Evolutionary conservation across 805 yeast genomes (phyloP).

Genomic region (Dipodascopsis tothii): DNA sequence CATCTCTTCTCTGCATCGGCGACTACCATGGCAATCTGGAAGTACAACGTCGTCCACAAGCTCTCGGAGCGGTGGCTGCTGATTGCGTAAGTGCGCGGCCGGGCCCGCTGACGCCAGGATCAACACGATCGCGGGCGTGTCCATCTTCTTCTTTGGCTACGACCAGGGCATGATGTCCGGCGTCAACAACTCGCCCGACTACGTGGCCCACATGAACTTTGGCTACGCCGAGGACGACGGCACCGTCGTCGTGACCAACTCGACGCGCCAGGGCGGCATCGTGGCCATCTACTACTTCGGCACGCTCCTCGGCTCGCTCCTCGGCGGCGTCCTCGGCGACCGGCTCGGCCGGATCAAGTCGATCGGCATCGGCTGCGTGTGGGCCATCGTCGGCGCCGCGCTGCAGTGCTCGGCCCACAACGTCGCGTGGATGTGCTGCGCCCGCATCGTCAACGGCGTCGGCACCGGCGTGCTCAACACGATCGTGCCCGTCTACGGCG

Average conservation of each 20-base stretch:
- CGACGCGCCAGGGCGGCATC: conserved; percentile 29
- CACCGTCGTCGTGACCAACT: conserved; percentile 21
- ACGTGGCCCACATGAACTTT: conserved; percentile 26
- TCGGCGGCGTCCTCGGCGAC: conserved; percentile 41
- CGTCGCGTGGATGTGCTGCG: conserved; percentile 58
- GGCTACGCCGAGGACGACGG: conserved; percentile 23
- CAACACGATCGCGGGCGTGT: conserved; percentile 21
- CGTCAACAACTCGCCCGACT: conserved; percentile 30
- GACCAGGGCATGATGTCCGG: conserved; percentile 41
- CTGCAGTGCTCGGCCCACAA: conserved; percentile 34
- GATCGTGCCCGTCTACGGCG: conserved; percentile 64
- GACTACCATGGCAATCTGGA: not conserved
- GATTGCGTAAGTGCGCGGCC: not conserved
- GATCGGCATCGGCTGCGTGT: conserved; percentile 29
- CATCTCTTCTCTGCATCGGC: too few relatives aligned
- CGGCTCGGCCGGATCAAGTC: conserved; percentile 51
- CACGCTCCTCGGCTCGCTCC: conserved; percentile 16
- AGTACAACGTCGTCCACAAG: not conserved
- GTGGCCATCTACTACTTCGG: conserved; percentile 32
- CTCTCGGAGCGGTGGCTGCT: not conserved
- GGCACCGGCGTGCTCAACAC: conserved; percentile 28
- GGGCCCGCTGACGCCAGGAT: not conserved
- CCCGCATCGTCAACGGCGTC: conserved; percentile 44
- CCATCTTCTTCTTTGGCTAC: conserved; percentile 36
- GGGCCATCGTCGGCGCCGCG: conserved; percentile 41